Evolutionary conservation across 352 stramenopile species (phyloP), one percentile per base, ranked within the genome.

Genomic region (Thalassiosira hispida): DNA sequence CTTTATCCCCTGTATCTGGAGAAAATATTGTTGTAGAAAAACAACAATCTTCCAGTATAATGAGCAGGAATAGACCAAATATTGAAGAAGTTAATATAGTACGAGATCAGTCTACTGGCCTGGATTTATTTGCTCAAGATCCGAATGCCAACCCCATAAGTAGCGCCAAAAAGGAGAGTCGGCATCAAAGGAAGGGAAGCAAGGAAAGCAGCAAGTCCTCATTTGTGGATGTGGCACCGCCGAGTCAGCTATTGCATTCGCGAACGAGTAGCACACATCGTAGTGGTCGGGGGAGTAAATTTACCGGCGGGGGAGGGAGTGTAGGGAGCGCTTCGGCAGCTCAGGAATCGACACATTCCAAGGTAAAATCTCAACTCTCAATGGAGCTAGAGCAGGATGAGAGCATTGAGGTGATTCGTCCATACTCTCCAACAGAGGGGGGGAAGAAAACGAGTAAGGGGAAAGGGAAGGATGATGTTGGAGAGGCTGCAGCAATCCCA

Each of bases 401-500:
- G 40, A 44, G 63, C 14, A 57, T 73, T 27, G 63, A 73, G 22
- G 35, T 73, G 4, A 63, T 63, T 46, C 53, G 53, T 40, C 53
- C 53, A 6, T n/a, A 40, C 16, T 63, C 27, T 5, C 27, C 53
- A 12, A 63, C 4, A 1, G 14, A 56, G 7, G 47, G n/a, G 25
- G 47, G 47, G 3, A n/a, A 2, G 2, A 33, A 51, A 14, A 18
- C 1, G 31, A 33, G 8, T 23, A n/a, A 27, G 35, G 40, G 33
- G 40, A 38, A 25, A 23, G 51, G 16, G 12, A 42, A 40, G 2
- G 23, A n/a, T n/a, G n/a, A n/a, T n/a, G n/a, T n/a, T n/a, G n/a
- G n/a, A n/a, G n/a, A n/a, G n/a, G n/a, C n/a, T n/a, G n/a, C n/a
- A n/a, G n/a, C n/a, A n/a, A n/a, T n/a, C n/a, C n/a, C n/a, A n/a